Evolutionary conservation across 225 moss, liverwort and hornwort genomes (phyloP), one percentile per base, ranked within the genome.

Genomic region (Thuidium tamariscinum): DNA sequence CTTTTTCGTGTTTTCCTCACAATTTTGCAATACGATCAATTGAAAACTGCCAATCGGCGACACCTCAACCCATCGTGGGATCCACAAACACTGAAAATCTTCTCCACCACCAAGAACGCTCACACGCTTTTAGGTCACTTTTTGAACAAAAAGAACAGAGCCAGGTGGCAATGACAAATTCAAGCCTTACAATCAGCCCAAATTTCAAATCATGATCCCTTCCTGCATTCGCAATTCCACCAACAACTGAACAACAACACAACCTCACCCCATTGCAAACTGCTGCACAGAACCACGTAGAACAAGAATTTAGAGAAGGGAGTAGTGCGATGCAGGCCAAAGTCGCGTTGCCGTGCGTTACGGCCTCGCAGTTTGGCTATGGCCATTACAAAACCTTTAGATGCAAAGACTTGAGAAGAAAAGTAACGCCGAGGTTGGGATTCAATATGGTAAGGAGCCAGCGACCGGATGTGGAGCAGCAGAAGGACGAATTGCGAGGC

Each of bases 401-500:
- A 52, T 25, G 84, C 63, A 75, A 83, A 66, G 66, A 46, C 18
- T 36, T 65, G 61, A 81, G 64, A 27, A 76, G 59, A 42, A 61
- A 11, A 23, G 42, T 6, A 44, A n/a, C 36, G 36, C 55, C 61
- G 44, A 73, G 82, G 59, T 55, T 84, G 44, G 69, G 79, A 56
- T 77, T 83, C 39, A 52, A 63, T 62, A 29, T 72, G 61, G 89
- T 88, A 54, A 88, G 89, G 77, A 85, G 93, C 85, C 87, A 87
- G 59, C 84, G 79, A 46, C 91, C 91, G 14, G 91, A 91, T 62
- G 86, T 90, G 74, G 89, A 87, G 65, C 36, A 89, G 82, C 87
- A 88, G 82, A 81, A 73, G 77, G 83, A 80, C n/a, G 91, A 91
- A 48, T 32, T 69, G 74, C 79, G 87, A 73, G 65, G 64, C 19